Conservation (phyloP, 192 early-diverging fungal species). For the Mortierella claussenii region DNA sequence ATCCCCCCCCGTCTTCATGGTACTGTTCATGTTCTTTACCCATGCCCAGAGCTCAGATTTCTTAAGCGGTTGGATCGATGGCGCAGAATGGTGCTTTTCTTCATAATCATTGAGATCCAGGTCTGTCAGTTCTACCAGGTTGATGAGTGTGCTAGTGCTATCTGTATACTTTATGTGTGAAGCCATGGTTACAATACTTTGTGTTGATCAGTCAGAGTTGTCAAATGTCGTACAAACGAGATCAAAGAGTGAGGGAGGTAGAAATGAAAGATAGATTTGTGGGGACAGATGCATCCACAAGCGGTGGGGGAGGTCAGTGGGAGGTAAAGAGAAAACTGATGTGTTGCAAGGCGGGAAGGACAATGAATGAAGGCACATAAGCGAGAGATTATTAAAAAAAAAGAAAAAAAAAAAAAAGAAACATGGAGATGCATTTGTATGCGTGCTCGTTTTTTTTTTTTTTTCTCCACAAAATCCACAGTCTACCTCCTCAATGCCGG, state of each 20-base stretch:
- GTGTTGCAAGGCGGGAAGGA: too few relatives aligned
- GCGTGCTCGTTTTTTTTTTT: too few relatives aligned
- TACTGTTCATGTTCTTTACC: constrained; percentile 8
- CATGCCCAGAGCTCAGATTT: constrained; percentile 38
- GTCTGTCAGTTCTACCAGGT: constrained; percentile 8
- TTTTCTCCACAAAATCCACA: too few relatives aligned
- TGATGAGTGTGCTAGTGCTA: neutral
- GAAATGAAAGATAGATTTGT: constrained; percentile 3
- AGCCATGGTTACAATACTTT: neutral
- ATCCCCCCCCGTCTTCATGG: neutral
- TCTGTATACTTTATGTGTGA: neutral
- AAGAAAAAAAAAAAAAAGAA: neutral
- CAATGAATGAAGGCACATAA: too few relatives aligned
- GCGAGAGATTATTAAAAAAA: neutral
- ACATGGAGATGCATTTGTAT: neutral
- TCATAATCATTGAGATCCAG: constrained; percentile 18
- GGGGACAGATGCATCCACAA: neutral
- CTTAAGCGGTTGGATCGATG: constrained; percentile 13
- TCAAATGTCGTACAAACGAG: neutral
- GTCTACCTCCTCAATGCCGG: neutral
- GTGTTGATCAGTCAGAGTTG: neutral
- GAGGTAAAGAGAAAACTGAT: neutral
- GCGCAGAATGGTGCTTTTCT: constrained; percentile 18
- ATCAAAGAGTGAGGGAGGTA: neutral
- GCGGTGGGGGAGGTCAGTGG: neutral